A percentile compares a stretch with the other conserved stretches of the same genome.
Conservation (phyloP, 2,329 filamentous ascomycete genomes). For the Paecilomyces niveus region DNA sequence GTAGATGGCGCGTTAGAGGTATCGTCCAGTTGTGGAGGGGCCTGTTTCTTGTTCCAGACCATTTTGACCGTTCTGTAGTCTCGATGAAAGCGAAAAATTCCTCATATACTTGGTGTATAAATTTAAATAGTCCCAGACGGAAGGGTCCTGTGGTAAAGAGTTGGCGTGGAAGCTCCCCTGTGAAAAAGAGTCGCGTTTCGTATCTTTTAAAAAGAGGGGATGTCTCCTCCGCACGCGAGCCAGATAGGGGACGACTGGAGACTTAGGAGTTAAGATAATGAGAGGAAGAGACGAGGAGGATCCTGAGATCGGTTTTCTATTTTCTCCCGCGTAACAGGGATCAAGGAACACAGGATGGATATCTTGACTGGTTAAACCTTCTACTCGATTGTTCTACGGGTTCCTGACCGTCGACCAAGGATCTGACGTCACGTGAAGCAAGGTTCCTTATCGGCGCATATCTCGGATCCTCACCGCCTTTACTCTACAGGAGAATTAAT, state of each 20-base stretch:
- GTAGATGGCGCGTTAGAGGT: conserved; percentile 42
- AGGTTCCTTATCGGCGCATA: too few relatives aligned
- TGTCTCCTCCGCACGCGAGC: background rate
- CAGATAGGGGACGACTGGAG: background rate
- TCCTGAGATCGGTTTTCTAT: too few relatives aligned
- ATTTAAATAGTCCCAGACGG: background rate
- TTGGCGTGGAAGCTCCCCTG: background rate
- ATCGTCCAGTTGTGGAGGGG: conserved; percentile 26
- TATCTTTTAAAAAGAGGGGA: background rate
- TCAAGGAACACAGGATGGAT: too few relatives aligned
- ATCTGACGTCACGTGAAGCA: too few relatives aligned
- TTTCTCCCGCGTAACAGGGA: too few relatives aligned
- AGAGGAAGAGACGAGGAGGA: background rate
- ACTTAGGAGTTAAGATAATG: background rate
- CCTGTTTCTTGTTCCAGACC: conserved; percentile 28
- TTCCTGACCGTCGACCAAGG: too few relatives aligned
- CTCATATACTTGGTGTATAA: background rate
- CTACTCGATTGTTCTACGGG: too few relatives aligned
- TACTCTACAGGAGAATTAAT: too few relatives aligned
- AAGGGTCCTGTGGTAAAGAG: background rate
- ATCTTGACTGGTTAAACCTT: too few relatives aligned
- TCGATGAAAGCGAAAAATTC: background rate
- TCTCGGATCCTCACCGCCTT: too few relatives aligned
- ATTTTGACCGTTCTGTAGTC: conserved; percentile 12
- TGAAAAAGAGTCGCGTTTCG: background rate